phyloP scores from a whole-genome alignment of 257 asterid genomes.

The Capsicum baccatum region DNA sequence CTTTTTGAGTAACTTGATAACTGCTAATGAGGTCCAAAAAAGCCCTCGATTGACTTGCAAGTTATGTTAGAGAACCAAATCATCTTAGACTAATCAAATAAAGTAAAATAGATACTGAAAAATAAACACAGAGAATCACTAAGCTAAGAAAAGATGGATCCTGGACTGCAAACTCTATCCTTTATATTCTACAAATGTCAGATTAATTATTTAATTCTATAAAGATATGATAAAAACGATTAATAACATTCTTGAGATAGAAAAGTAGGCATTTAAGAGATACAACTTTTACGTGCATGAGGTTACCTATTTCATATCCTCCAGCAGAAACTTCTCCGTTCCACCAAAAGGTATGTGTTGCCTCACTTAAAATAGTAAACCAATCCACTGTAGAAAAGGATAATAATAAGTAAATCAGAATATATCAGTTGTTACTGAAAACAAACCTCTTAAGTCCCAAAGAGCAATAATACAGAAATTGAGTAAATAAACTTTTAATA shows the following conservation, averaged over 20 bases:
- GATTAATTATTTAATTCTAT: not conserved
- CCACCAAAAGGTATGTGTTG: constrained; percentile 67
- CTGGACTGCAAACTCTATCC: too few species aligned
- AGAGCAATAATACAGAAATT: not conserved
- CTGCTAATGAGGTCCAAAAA: too few species aligned
- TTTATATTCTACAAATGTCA: not conserved
- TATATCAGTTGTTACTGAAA: not conserved
- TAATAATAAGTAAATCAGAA: not conserved
- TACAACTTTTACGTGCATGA: constrained; percentile 4
- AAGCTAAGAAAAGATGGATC: too few species aligned
- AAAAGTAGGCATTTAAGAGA: not conserved
- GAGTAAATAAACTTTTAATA: not conserved
- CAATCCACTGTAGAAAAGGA: constrained; percentile 45
- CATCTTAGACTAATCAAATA: too few species aligned
- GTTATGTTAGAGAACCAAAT: too few species aligned
- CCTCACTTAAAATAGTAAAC: constrained; percentile 59
- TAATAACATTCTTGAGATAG: not conserved
- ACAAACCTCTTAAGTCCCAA: not conserved
- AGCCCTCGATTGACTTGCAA: too few species aligned
- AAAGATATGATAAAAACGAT: not conserved
- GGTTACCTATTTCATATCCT: constrained; percentile 59
- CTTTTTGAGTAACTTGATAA: too few species aligned
- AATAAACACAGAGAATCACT: too few species aligned
- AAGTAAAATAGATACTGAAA: too few species aligned
- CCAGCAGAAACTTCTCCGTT: constrained; percentile 55